These are phyloP conservation scores for Diaporthe longicolla DNA, from an alignment of 2,329 filamentous ascomycete genomes.

Conservation along the genomic window DNA sequence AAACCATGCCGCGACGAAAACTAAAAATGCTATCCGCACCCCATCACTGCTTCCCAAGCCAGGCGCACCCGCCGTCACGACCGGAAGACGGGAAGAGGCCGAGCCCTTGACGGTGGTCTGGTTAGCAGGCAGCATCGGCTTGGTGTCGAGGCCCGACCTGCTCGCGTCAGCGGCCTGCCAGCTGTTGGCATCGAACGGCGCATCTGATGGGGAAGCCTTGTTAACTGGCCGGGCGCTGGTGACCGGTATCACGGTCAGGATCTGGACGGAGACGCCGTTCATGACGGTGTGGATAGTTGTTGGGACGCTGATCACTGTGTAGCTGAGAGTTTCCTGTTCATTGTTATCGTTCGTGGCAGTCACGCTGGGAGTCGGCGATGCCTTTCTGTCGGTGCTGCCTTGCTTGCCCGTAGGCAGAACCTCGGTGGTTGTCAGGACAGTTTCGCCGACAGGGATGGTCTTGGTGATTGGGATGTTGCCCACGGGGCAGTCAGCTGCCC, in stretches of 20 bases:
- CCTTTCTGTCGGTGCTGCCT: not conserved
- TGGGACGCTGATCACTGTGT: not conserved
- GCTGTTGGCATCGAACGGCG: not conserved
- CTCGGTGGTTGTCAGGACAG: not conserved
- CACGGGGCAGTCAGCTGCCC: not conserved
- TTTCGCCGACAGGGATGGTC: not conserved
- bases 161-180: not conserved
- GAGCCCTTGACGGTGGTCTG: not conserved
- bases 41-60: not conserved
- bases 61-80: not conserved
- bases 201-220: not conserved
- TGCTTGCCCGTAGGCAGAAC: not conserved
- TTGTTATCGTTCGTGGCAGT: not conserved
- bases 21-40: not conserved
- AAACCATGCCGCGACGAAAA: not conserved
- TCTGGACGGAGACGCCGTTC: not conserved
- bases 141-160: not conserved
- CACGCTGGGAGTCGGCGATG: not conserved
- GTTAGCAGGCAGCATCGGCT: not conserved
- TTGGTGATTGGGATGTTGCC: slow-evolving; percentile 17
- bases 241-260: not conserved
- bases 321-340: not conserved
- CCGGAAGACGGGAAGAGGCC: not conserved
- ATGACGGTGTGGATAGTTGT: not conserved
- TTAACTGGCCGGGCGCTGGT: not conserved